phyloP scores from a whole-genome alignment of 352 stramenopile genomes.

The Pythium brassicae region DNA sequence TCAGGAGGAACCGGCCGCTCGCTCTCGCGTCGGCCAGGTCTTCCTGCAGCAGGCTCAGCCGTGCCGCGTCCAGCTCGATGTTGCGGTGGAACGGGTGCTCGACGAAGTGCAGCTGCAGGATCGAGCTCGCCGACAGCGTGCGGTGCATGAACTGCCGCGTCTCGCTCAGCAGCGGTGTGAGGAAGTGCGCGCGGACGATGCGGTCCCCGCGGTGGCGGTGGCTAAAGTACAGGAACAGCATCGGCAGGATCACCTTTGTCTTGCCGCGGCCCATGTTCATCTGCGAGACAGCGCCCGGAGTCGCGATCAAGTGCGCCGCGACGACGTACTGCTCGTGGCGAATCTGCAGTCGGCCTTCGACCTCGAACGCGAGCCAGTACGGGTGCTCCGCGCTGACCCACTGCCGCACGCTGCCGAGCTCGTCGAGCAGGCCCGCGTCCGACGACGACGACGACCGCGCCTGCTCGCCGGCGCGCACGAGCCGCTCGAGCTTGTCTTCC shows the following conservation, averaged over 20 bases:
- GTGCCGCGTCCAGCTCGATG: slow-evolving; percentile 24
- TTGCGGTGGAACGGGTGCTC: slow-evolving; percentile 72
- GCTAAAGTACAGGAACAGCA: slow-evolving; percentile 78
- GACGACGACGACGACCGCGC: slow-evolving; percentile 10
- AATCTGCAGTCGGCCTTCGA: slow-evolving; percentile 77
- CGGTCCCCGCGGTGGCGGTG: slow-evolving; percentile 9
- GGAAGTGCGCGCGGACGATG: slow-evolving; percentile 58
- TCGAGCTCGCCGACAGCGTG: slow-evolving; percentile 36
- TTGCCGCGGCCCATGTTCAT: slow-evolving; percentile 89
- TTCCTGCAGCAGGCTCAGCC: slow-evolving; percentile 30
- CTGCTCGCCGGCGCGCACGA: slow-evolving; percentile 17
- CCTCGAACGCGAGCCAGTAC: slow-evolving; percentile 87
- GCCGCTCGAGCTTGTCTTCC: slow-evolving; percentile 64
- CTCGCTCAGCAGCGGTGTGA: slow-evolving; percentile 59
- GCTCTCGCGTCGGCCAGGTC: slow-evolving; percentile 28
- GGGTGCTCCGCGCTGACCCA: slow-evolving; percentile 58
- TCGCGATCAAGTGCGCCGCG: slow-evolving; percentile 64
- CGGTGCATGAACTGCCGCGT: slow-evolving; percentile 62
- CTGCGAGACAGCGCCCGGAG: slow-evolving; percentile 65
- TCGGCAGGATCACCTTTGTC: slow-evolving; percentile 85
- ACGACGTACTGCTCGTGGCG: slow-evolving; percentile 77
- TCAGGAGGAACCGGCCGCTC: slow-evolving; percentile 49
- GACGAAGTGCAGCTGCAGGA: slow-evolving; percentile 36
- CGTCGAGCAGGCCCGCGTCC: slow-evolving; percentile 35
- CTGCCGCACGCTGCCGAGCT: slow-evolving; percentile 36